Conservation (phyloP, 2,329 filamentous ascomycete genomes). For the Laburnicola sp. region DNA sequence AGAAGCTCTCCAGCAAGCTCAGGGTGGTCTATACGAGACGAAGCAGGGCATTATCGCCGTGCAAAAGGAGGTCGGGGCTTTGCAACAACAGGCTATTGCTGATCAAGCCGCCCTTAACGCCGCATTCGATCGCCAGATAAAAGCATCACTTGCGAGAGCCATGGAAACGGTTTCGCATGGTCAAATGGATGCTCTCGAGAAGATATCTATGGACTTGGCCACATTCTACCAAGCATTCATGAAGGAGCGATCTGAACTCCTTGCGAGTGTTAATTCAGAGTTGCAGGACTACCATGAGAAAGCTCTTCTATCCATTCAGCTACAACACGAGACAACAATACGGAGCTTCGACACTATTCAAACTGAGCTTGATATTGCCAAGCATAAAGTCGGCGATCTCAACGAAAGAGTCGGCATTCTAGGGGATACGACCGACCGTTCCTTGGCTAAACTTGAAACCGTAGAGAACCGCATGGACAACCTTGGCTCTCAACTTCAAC, state of each 20-base stretch:
- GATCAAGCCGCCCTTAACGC: background rate
- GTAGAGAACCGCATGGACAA: conserved; percentile 4
- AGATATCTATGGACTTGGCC: background rate
- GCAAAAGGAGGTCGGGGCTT: background rate
- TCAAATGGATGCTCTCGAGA: conserved; percentile 3
- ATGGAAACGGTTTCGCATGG: background rate
- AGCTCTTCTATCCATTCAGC: conserved; percentile 5
- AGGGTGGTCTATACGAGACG: background rate
- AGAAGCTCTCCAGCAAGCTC: background rate
- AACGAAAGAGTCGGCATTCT: conserved; percentile 1
- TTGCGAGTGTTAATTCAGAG: conserved; percentile 2
- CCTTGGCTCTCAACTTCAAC: conserved; percentile 3
- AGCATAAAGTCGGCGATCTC: background rate
- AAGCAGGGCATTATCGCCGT: conserved; percentile 1
- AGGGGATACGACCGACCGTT: background rate
- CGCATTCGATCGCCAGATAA: conserved; percentile 2
- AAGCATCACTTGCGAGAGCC: conserved; percentile 4
- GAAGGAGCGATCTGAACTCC: conserved; percentile 9
- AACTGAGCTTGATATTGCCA: background rate
- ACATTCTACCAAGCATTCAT: background rate
- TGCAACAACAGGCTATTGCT: background rate
- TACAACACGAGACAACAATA: conserved; percentile 5
- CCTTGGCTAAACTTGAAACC: conserved; percentile 1
- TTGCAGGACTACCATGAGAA: conserved; percentile 10
- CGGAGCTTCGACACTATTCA: conserved; percentile 8